Base-by-base conservation (phyloP, 2,329 filamentous ascomycete species). In the Paraphoma chrysanthemicola region DNA sequence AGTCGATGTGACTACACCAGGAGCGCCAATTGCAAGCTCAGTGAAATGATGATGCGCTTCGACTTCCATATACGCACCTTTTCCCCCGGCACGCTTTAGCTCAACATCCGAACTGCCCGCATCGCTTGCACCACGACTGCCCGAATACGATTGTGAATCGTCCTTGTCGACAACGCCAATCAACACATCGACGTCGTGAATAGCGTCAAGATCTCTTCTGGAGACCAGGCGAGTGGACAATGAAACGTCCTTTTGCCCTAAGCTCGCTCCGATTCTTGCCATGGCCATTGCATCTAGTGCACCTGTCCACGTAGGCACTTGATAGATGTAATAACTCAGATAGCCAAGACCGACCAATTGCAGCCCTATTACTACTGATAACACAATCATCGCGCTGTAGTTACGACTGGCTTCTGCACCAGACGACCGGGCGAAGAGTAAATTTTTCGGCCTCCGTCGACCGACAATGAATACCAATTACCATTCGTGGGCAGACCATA, bases 241-340 rank as follows among this genome's bases (percentile, higher is more conserved):
- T 36, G 30, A 23, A 28, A 49, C 17, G n/a, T 42, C 47, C 30
- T 49, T 7, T 11, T 42, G 17, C 14, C 23, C 36, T 16, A 49
- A 17, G 30, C 23, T 42, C 12, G 47, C 47, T 41, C 47, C 47
- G 16, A 57, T 60, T 1, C 47, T 39, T 12, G 57, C 56, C 29
- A 59, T 46, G 9, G 59, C 47, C 14, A 56, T 43, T 2, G 53
- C 56, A 43, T 62, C 53, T 11, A 56, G 53, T 16, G 50, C 23
- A 10, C 30, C 42, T 7, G 54, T 55, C 58, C 54, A 57, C 10
- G 58, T 55, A 7, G 58, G 59, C 10, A 56, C 51, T 1, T 47
- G 49, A 36, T 51, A 51, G 29, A 57, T 60, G 47, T 60, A 60
- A n/a, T 46, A 52, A 3, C 44, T 33, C 4, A 60, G 47, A 31